Evolutionary conservation across 768 basidiomycete species (phyloP).

Genomic region (Rubroboletus satanas): DNA sequence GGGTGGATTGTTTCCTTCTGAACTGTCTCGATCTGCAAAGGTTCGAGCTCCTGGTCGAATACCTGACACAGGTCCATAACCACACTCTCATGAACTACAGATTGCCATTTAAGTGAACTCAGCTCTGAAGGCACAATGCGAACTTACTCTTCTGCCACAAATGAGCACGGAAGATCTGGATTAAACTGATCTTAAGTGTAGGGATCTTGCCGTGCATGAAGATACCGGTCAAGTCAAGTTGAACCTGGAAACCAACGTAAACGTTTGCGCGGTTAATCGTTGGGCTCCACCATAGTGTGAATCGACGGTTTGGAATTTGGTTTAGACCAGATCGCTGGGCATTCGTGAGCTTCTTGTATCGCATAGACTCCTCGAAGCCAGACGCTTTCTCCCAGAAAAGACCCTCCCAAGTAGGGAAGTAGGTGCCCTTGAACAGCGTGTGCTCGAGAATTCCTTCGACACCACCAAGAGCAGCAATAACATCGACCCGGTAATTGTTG

Average conservation of each 20-base stretch:
- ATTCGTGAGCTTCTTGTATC: conserved; percentile 95
- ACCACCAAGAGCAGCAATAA: conserved; percentile 96
- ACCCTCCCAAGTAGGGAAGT: conserved; percentile 98
- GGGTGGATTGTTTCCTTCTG: conserved; percentile 99
- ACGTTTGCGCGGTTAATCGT: conserved; percentile 99
- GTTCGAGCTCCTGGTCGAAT: conserved; percentile 97
- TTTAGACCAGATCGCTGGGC: conserved; percentile 97
- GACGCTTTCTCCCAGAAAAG: conserved; percentile 99
- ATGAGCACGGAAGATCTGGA: conserved; percentile 99
- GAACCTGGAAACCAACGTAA: conserved; percentile 99
- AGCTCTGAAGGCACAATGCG: conserved; percentile 9
- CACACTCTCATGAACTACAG: conserved; percentile 79
- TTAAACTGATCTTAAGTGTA: conserved; percentile 96
- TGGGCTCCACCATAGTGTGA: conserved; percentile 99
- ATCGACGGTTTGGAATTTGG: conserved; percentile 97
- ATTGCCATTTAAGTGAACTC: conserved; percentile 9
- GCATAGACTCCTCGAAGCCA: conserved; percentile 94
- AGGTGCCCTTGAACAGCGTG: conserved; percentile 95
- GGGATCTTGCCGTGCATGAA: conserved; percentile 99
- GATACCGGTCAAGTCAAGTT: conserved; percentile 94
- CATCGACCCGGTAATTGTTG: conserved; percentile 98
- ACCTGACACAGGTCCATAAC: conserved; percentile 98
- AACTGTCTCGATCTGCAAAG: conserved; percentile 96
- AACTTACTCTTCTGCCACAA: conserved; percentile 98
- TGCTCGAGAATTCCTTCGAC: conserved; percentile 97